Conservation (phyloP, 208 protist genomes). For the Acanthamoeba healyi region DNA sequence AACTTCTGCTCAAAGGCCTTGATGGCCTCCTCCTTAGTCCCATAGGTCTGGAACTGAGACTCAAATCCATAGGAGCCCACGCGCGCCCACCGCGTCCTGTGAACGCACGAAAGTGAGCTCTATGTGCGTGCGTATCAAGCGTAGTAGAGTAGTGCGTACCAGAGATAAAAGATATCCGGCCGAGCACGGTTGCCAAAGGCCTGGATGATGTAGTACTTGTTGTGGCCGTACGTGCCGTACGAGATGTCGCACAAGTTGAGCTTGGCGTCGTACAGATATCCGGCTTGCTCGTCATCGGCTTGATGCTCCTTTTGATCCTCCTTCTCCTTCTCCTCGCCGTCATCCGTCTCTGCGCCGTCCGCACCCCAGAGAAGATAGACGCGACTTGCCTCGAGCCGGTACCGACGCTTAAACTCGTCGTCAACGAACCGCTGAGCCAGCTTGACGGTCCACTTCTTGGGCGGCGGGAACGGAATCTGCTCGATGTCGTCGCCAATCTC, state of each 20-base stretch:
- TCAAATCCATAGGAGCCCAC: constrained; percentile 7
- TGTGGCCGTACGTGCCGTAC: constrained; percentile 14
- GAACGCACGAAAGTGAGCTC: too few species aligned
- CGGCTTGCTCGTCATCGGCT: neutral
- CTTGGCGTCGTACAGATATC: neutral
- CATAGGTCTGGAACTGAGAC: neutral
- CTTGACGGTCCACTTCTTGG: constrained; percentile 23
- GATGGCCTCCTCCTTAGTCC: constrained; percentile 7
- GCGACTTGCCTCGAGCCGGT: neutral
- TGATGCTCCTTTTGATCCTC: neutral
- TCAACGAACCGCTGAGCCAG: neutral
- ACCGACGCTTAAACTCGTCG: neutral
- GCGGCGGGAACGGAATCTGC: constrained; percentile 11
- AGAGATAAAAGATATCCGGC: neutral
- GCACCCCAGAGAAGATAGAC: neutral
- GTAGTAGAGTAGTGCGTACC: too few species aligned
- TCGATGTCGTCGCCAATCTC: constrained; percentile 9
- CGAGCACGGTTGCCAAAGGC: neutral
- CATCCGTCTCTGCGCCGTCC: neutral
- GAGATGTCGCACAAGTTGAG: constrained; percentile 24
- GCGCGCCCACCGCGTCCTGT: neutral
- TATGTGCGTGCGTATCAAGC: too few species aligned
- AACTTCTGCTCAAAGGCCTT: constrained; percentile 15
- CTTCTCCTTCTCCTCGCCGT: neutral
- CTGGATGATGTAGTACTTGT: constrained; percentile 35